These are phyloP conservation scores for Pythium phragmitis DNA, from an alignment of 352 stramenopile genomes.

Conservation along the genomic window DNA sequence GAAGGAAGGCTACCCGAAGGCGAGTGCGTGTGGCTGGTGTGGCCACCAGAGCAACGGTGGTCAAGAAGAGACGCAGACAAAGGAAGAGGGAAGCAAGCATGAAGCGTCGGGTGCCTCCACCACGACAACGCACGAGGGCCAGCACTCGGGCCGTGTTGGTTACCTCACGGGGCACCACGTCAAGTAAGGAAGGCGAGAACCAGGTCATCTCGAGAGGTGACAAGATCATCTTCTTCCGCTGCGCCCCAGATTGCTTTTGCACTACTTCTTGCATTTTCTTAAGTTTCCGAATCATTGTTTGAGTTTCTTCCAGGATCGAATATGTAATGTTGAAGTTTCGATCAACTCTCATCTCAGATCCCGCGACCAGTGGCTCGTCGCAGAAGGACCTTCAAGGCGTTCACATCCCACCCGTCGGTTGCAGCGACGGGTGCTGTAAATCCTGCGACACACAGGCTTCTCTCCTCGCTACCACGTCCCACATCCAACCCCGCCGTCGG, in stretches of 20 bases:
- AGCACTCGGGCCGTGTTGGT: slow-evolving; percentile 3
- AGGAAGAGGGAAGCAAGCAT: not conserved
- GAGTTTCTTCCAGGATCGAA: not conserved
- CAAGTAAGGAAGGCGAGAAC: slow-evolving; percentile 5
- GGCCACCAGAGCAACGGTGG: slow-evolving; percentile 5
- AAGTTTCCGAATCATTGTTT: not conserved
- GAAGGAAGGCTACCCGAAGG: slow-evolving; percentile 8
- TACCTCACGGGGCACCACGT: slow-evolving; percentile 16
- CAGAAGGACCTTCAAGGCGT: no score
- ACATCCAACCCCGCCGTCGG: no score
- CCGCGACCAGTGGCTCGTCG: no score
- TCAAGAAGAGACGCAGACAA: not conserved
- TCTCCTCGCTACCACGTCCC: not conserved
- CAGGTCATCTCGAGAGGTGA: not conserved
- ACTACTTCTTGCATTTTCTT: not conserved
- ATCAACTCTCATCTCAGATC: no score
- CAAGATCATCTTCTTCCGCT: not conserved
- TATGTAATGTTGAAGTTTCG: no score
- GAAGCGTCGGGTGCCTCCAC: not conserved
- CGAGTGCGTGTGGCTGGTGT: slow-evolving; percentile 13
- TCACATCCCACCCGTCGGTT: no score
- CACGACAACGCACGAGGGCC: slow-evolving; percentile 9
- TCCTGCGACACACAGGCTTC: no score
- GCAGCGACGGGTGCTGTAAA: no score
- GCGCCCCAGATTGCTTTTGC: not conserved